Evolutionary conservation across 192 early-diverging fungal species (phyloP), one percentile per base, ranked within the genome.

Genomic region (Chytriomyces sp.): DNA sequence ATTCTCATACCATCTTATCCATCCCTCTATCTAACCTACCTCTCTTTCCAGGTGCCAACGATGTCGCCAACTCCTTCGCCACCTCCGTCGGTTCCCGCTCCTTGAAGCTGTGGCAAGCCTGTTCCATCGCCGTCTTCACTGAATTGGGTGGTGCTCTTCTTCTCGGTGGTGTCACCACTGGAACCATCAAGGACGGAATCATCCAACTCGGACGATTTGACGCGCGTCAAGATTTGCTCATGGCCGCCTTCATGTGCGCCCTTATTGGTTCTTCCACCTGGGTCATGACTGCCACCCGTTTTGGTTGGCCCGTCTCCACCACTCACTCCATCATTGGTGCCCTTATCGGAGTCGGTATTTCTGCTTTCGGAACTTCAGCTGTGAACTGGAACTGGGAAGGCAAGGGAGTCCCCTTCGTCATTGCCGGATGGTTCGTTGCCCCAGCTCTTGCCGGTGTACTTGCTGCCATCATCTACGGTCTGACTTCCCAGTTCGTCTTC

Each of bases 11-110:
- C 28, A 0, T 35, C 57, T n/a, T 2, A n/a, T 59, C 20, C 16
- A 59, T n/a, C 20, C 11, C 53, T 57, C n/a, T 10, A n/a, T n/a
- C n/a, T 10, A 13, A n/a, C 53, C 53, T 57, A 10, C 53, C 10
- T 57, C 10, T 35, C 35, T 4, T 4, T 35, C 35, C 1, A 35
- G 82, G 83, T 72, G 92, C 94, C 46, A 95, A 95, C 79, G 94
- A 95, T 84, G 93, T 96, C 43, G 92, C 94, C 79, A 96, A 96
- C 81, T 89, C 92, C 5, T 96, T 96, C 75, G 91, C 94, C 35
- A 93, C 92, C 45, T 94, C 93, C 35, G 92, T 95, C 67, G 91
- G 92, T 35, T 94, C 94, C 5, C 89, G 91, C 16, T 92, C 94
- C 13, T 78, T 96, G 23, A 92, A 90, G 13, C 76, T 95, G 46